phyloP scores from a whole-genome alignment of 208 protist species.

The Zelonia costaricensis region DNA sequence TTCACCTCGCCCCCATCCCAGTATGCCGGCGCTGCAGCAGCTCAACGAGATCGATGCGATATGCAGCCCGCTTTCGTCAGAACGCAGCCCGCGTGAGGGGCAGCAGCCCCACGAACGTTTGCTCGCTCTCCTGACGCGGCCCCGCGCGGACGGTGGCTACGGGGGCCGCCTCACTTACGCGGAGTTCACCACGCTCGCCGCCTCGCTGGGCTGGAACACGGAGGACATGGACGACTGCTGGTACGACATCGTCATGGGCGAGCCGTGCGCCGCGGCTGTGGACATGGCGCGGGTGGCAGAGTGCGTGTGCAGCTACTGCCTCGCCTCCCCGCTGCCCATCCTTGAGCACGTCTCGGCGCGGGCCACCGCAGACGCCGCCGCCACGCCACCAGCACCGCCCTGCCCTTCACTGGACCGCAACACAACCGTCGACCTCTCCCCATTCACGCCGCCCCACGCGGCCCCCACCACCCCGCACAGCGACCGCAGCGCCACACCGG shows the following conservation, averaged over 20 bases:
- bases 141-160: conserved; percentile 49
- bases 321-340: conserved; percentile 17
- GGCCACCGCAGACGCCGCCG: neutral
- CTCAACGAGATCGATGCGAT: conserved; percentile 3
- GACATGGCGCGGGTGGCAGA: conserved; percentile 52
- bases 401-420: neutral
- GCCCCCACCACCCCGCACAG: too few species aligned
- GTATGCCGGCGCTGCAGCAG: neutral
- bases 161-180: conserved; percentile 54
- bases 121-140: conserved; percentile 34
- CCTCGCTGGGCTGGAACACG: conserved; percentile 43
- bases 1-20: too few species aligned
- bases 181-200: conserved; percentile 41
- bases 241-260: conserved; percentile 74
- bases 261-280: conserved; percentile 31
- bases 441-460: neutral
- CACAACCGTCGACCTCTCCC: conserved; percentile 10
- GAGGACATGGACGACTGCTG: conserved; percentile 84
- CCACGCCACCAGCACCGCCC: neutral
- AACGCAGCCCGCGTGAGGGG: neutral
- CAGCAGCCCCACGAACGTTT: conserved; percentile 12
- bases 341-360: neutral
- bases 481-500: too few species aligned
- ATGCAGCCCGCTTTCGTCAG: conserved; percentile 16
- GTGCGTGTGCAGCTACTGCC: conserved; percentile 50